Evolutionary conservation across 305 asterid species (phyloP), one percentile per base, ranked within the genome.

Genomic region (Fraxinus dipetala): DNA sequence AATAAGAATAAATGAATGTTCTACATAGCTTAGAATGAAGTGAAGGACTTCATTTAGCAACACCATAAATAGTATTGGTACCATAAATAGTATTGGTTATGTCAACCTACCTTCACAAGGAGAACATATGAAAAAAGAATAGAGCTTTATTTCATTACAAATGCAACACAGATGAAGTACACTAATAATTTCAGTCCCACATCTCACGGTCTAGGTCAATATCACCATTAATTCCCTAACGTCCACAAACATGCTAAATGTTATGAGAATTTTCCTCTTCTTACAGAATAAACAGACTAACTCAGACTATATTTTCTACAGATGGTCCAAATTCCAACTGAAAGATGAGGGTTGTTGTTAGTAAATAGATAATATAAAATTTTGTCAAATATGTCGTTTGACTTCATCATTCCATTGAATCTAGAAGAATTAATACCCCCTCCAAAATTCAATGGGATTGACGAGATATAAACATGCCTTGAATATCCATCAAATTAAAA

Each of bases 51-150:
- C 51, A 31, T 40, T 35, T 14, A 0, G 16, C 35, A 13, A 82
- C 28, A 81, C 59, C 54, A 78, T 20, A 78, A 32, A 72, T 8
- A 56, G 72, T 56, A 56, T 59, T 9, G 34, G 13, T 51, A 81
- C 59, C 54, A 78, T 20, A 78, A 32, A 72, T 8, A 56, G 72
- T 56, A 56, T 59, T 9, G 34, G 13, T 51, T 84, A 81, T 43
- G 36, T 70, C 80, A 72, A 36, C 43, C 69, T n/a, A 61, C 18
- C n/a, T 65, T 65, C 9, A 35, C n/a, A 13, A 1, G 31, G 28
- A 74, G 61, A 74, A 74, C 31, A 16, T 16, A 54, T 45, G 20
- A 83, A 77, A 54, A 31, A 63, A 76, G 76, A 76, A 72, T 9
- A 24, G 14, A 77, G 81, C n/a, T 8, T 35, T 26, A 11, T 24